Evolutionary conservation across 1,284 basidiomycete genomes (phyloP), one percentile per base, ranked within the genome.

Genomic region (Leccinum subrobustum): DNA sequence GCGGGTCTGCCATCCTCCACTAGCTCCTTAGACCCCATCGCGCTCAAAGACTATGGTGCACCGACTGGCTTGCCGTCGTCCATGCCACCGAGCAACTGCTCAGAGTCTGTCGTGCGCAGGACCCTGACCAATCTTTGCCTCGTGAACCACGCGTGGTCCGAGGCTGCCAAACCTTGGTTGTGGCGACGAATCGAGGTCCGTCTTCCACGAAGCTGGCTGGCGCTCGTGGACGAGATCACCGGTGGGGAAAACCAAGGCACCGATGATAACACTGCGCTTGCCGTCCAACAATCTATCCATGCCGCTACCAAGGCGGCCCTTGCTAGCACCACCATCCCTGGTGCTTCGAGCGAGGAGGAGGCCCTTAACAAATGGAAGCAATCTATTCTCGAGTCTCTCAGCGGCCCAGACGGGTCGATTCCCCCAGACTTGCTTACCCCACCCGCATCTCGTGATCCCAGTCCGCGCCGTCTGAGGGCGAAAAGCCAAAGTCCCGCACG

Each of bases 101-200:
- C 87, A 0, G 90, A 92, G 64, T 78, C 81, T 2, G 67, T 83
- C 29, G 78, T 85, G 12, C 83, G 89, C 25, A 78, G 75, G 59
- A 87, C 91, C 0, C 78, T 93, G 37, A 79, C 82, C 11, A 87
- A 73, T 64, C 84, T 92, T 52, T 90, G 87, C 67, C 81, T 89
- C 59, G 88, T 91, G 47, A 91, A 85, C 68, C 86, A 79, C 65
- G 80, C 84, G 3, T 93, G 89, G 88, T 83, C 85, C 68, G 83
- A 85, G 54, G 91, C 89, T 1, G 89, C 91, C 11, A 89, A 87
- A 66, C 91, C 90, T 0, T 92, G 86, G 86, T 76, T 93, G 3
- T 93, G 91, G 90, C 83, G 82, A 60, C 86, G 85, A 75, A 76
- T 93, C 65, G 90, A 93, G 73, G 87, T 93, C 50, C 84, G 90